Evolutionary conservation across 441 rosid species (phyloP).

Genomic region (Sinapis alba): DNA sequence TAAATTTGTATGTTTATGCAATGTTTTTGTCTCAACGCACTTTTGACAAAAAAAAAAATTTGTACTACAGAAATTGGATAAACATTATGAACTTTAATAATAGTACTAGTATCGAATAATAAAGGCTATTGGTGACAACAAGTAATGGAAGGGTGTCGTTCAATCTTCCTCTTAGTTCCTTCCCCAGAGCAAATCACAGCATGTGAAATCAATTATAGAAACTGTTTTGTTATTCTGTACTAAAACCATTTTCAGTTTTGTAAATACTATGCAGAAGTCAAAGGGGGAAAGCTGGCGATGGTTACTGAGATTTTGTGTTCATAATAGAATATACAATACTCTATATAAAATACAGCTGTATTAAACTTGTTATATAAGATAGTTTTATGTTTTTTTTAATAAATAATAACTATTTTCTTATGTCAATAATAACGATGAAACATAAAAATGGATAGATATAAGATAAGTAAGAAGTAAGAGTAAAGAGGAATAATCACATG

Average conservation of each 20-base stretch:
- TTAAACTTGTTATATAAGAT: not conserved
- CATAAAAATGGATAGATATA: not conserved
- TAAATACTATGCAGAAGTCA: not conserved
- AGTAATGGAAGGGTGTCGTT: slow-evolving; percentile 17
- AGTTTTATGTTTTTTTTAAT: not conserved
- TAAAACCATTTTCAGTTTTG: not conserved
- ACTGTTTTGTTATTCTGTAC: not conserved
- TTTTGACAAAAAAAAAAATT: slow-evolving; percentile 4
- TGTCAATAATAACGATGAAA: not conserved
- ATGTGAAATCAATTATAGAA: slow-evolving; percentile 6
- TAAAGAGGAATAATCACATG: slow-evolving; percentile 38
- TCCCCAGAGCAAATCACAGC: not conserved
- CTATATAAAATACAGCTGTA: not conserved
- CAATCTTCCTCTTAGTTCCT: slow-evolving; percentile 17
- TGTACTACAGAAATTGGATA: not conserved
- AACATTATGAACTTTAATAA: not conserved
- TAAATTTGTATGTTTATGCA: not conserved
- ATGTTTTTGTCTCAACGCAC: not conserved
- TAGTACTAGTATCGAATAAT: not conserved
- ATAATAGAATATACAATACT: not conserved
- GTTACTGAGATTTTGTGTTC: not conserved
- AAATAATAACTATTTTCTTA: not conserved
- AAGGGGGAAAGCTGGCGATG: not conserved
- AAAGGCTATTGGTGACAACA: not conserved
- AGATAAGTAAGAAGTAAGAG: slow-evolving; percentile 16